These are phyloP conservation scores for Echites panduratus DNA, from an alignment of 257 asterid genomes.

Conservation along the genomic window DNA sequence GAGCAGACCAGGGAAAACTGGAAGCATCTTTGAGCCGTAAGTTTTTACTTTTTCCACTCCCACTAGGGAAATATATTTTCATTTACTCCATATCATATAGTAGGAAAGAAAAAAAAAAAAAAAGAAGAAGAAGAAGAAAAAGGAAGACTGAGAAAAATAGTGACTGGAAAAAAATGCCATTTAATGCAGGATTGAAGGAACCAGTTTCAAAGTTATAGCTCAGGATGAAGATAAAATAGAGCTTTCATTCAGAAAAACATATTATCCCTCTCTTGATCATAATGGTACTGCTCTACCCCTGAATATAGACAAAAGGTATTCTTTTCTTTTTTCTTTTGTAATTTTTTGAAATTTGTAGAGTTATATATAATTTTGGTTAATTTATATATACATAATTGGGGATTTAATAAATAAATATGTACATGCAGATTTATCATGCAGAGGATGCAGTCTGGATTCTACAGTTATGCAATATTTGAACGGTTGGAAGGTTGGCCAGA, in stretches of 20 bases:
- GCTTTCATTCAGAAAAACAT: conserved; percentile 62
- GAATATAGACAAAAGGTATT: conserved; percentile 66
- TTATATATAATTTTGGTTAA: too few species aligned
- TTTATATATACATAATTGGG: not conserved
- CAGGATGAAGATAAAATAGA: conserved; percentile 41
- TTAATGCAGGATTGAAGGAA: conserved; percentile 32
- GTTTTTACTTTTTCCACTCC: too few species aligned
- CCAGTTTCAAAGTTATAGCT: conserved; percentile 35
- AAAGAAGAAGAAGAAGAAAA: too few species aligned
- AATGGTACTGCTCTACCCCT: conserved; percentile 49
- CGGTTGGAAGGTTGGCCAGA: conserved; percentile 7
- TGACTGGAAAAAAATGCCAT: too few species aligned
- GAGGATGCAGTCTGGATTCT: not conserved
- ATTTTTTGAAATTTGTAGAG: too few species aligned
- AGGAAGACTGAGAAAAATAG: too few species aligned
- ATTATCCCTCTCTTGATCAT: conserved; percentile 55
- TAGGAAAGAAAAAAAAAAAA: too few species aligned
- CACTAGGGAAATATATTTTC: too few species aligned
- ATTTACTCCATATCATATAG: too few species aligned
- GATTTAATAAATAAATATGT: not conserved
- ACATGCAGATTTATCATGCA: conserved; percentile 1
- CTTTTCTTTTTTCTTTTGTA: not conserved
- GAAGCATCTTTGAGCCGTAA: conserved; percentile 15
- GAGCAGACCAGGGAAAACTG: not conserved
- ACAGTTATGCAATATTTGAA: conserved; percentile 8